Evolutionary conservation across 2,329 filamentous ascomycete species (phyloP).

Genomic region (Sclerotinia sclerotiorum): DNA sequence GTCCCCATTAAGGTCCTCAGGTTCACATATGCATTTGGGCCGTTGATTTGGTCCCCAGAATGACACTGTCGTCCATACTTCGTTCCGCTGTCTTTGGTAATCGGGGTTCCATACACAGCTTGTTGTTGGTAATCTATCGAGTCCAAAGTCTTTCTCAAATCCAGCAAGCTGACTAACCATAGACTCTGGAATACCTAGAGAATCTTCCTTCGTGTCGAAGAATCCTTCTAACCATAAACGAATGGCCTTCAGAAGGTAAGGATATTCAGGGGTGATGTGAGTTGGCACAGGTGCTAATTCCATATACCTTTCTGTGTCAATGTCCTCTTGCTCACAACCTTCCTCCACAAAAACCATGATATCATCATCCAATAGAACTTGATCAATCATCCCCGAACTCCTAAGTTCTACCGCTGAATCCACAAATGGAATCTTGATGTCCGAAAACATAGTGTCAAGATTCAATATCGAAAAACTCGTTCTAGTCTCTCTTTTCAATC

Average conservation of each 20-base stretch:
- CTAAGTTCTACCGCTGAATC: neutral
- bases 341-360: neutral
- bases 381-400: neutral
- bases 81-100: constrained; percentile 23
- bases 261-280: neutral
- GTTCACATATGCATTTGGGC: constrained; percentile 3
- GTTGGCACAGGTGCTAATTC: constrained; percentile 1
- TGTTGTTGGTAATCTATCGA: constrained; percentile 20
- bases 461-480: neutral
- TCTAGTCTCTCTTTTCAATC: neutral
- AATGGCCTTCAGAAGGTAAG: constrained; percentile 10
- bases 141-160: neutral
- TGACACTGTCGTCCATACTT: constrained; percentile 18
- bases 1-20: no score
- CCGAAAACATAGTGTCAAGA: neutral
- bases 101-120: constrained; percentile 28
- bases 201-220: neutral
- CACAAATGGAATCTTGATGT: constrained; percentile 12
- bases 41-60: constrained; percentile 10
- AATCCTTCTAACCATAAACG: constrained; percentile 10
- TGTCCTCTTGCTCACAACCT: neutral
- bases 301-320: neutral
- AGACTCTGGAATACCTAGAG: neutral
- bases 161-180: neutral
- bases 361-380: constrained; percentile 16